phyloP scores from a whole-genome alignment of 2,329 filamentous ascomycete species.

The Paracoccidioides brasiliensis region DNA sequence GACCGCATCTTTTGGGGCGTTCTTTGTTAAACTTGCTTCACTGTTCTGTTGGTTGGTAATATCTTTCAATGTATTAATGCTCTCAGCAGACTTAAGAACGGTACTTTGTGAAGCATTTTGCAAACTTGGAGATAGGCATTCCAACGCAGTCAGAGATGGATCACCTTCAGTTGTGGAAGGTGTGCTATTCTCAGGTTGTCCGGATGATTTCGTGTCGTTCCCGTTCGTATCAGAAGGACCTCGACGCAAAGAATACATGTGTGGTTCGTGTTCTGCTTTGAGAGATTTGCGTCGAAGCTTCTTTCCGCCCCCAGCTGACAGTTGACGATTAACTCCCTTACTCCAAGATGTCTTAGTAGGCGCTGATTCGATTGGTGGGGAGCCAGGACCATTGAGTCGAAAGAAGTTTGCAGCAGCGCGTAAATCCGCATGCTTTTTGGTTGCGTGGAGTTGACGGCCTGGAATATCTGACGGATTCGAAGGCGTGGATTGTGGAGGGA shows the following conservation, averaged over 20 bases:
- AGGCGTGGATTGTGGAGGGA: background rate
- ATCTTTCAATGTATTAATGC: background rate
- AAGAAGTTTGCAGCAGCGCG: constrained; percentile 7
- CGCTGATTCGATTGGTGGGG: background rate
- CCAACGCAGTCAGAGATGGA: background rate
- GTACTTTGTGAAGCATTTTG: background rate
- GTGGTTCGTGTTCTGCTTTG: background rate
- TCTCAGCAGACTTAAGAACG: background rate
- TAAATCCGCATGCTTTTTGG: constrained; percentile 10
- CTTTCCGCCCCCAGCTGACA: background rate
- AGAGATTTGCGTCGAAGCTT: background rate
- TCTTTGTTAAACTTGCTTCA: background rate
- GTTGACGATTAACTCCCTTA: background rate
- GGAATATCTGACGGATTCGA: background rate
- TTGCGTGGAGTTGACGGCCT: constrained; percentile 8
- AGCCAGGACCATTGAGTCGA: background rate
- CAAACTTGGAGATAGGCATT: background rate
- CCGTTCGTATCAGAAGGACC: background rate
- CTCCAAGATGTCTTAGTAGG: background rate
- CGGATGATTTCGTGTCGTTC: no score
- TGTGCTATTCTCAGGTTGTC: background rate
- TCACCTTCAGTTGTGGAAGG: background rate
- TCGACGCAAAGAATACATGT: background rate
- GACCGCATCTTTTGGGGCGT: background rate
- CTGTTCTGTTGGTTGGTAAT: background rate